A percentile compares a stretch with the other conserved stretches of the same genome.
Evolutionary conservation across 306 rosid species (phyloP).

Genomic region (Benincasa hispida): DNA sequence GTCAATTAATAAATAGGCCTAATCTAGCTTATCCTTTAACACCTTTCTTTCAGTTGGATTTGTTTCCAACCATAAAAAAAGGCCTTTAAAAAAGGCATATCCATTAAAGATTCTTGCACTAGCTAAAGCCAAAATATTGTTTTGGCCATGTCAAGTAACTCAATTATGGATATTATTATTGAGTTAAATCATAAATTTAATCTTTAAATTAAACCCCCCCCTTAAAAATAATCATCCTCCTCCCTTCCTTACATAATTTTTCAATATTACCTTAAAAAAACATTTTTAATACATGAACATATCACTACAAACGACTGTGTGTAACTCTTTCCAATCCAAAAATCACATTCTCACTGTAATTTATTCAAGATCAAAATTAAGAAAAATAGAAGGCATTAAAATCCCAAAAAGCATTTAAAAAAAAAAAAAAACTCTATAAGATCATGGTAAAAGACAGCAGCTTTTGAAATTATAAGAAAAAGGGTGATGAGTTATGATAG

Average conservation of each 20-base stretch:
- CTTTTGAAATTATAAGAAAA: background rate
- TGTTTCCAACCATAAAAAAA: background rate
- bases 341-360: no score
- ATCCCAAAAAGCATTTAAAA: background rate
- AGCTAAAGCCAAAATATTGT: background rate
- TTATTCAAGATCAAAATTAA: no score
- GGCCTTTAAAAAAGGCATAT: background rate
- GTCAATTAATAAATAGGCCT: background rate
- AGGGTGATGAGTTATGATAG: background rate
- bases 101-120: background rate
- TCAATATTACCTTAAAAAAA: no score
- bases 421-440: no score
- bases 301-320: background rate
- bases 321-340: background rate
- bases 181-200: background rate
- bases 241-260: no score
- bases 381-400: background rate
- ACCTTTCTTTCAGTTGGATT: conserved; percentile 4
- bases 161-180: background rate
- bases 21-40: conserved; percentile 2
- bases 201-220: background rate
- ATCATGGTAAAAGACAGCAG: background rate
- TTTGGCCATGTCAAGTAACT: background rate
- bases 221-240: no score
- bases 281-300: background rate